Percentiles rank a stretch among this genome's conserved stretches.
Conservation (phyloP, 139 green algal species). For the Yamagishiella unicocca region DNA sequence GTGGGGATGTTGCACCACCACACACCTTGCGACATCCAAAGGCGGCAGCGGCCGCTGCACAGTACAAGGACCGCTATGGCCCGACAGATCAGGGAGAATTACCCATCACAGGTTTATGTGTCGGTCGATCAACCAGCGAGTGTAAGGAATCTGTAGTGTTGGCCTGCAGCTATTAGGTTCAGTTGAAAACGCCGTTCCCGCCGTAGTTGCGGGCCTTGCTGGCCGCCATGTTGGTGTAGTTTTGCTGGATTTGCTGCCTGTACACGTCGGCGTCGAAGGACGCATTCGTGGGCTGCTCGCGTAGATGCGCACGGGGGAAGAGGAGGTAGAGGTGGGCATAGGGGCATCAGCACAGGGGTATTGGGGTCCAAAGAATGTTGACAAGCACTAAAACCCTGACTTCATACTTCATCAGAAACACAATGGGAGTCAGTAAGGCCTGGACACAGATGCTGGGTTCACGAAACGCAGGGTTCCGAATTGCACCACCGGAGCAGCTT, state of each 20-base stretch:
- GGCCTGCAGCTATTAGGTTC: neutral
- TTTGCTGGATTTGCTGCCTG: slow-evolving; percentile 10
- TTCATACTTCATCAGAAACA: no score
- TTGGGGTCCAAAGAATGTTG: no score
- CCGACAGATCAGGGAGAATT: neutral
- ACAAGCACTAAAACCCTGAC: no score
- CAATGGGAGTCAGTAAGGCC: no score
- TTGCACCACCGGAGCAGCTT: no score
- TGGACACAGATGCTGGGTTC: no score
- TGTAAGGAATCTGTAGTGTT: no score
- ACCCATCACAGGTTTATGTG: neutral
- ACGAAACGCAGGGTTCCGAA: no score
- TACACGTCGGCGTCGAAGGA: slow-evolving; percentile 29
- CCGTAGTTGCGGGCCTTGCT: slow-evolving; percentile 35
- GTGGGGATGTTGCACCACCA: neutral
- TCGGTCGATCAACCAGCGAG: neutral
- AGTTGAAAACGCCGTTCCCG: neutral
- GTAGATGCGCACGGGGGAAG: no score
- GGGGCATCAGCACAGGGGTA: no score
- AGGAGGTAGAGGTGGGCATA: no score
- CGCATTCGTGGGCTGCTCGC: slow-evolving; percentile 14
- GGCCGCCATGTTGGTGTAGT: slow-evolving; percentile 35
- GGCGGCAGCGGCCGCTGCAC: neutral
- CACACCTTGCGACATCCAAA: neutral
- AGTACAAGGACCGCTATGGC: neutral